These are phyloP conservation scores for Tylopilus plumbeoviolaceoides DNA, from an alignment of 768 basidiomycete genomes.

Conservation along the genomic window DNA sequence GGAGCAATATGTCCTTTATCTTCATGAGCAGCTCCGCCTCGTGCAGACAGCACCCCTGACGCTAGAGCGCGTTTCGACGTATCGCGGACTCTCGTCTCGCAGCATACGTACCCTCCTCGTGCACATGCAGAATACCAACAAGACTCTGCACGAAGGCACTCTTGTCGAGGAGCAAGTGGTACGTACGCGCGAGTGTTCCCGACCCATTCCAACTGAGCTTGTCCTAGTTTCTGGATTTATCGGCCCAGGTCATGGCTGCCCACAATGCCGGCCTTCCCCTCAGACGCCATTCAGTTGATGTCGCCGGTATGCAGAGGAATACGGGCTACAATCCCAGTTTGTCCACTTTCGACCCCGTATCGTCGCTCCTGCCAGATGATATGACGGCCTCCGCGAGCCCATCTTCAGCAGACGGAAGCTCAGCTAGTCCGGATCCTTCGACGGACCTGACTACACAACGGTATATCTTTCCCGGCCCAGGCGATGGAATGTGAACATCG, in stretches of 20 bases:
- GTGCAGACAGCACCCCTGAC: conserved; percentile 43
- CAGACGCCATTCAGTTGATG: conserved; percentile 31
- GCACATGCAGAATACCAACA: conserved; percentile 59
- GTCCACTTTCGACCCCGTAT: conserved; percentile 15
- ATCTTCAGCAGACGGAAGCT: conserved; percentile 18
- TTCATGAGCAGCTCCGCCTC: conserved; percentile 57
- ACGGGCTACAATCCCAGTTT: conserved; percentile 8
- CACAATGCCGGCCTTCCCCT: conserved; percentile 24
- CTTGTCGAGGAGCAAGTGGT: conserved; percentile 56
- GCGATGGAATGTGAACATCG: conserved; percentile 14
- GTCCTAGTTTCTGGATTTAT: conserved; percentile 29
- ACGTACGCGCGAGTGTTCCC: conserved; percentile 1
- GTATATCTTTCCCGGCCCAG: conserved; percentile 15
- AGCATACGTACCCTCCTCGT: conserved; percentile 70
- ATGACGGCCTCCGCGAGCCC: conserved; percentile 22
- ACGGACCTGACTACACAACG: conserved; percentile 12
- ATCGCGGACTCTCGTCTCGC: conserved; percentile 55
- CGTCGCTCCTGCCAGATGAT: conserved; percentile 14
- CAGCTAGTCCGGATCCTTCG: conserved; percentile 18
- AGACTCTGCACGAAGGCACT: conserved; percentile 47
- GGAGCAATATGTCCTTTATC: conserved; percentile 64
- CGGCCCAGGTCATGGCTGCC: conserved; percentile 24
- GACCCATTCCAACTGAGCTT: neutral
- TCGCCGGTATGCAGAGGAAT: conserved; percentile 13
- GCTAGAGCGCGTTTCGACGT: conserved; percentile 48